A percentile compares a stretch with the other conserved stretches of the same genome.
Evolutionary conservation across 495 filamentous ascomycete genomes (phyloP).

Genomic region (Rusavskia elegans): DNA sequence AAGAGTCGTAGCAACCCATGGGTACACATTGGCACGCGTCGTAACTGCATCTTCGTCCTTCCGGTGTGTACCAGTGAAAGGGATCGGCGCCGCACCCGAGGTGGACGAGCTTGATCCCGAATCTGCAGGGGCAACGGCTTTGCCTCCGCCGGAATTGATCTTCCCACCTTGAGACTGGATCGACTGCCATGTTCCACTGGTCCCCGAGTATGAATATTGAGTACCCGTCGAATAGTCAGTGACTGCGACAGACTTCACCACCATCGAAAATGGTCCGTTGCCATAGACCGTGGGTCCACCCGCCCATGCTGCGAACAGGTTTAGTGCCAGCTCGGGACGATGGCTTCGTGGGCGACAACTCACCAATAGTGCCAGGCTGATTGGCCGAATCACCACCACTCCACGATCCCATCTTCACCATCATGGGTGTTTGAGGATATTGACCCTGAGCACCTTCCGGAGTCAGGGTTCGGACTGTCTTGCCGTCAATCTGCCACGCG

Average conservation of each 20-base stretch:
- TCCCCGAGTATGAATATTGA: conserved; percentile 64
- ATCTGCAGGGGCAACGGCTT: conserved; percentile 21
- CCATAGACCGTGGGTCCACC: conserved; percentile 66
- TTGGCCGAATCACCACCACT: conserved; percentile 63
- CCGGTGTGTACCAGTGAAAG: conserved; percentile 49
- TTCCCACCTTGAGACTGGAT: conserved; percentile 64
- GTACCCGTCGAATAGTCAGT: conserved; percentile 85
- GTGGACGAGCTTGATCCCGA: conserved; percentile 39
- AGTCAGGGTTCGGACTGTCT: conserved; percentile 48
- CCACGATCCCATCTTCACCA: conserved; percentile 71
- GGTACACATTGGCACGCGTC: conserved; percentile 39
- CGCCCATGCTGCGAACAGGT: conserved; percentile 49
- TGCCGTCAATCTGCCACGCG: conserved; percentile 58
- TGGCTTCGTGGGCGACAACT: conserved; percentile 12
- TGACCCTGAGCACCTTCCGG: conserved; percentile 47
- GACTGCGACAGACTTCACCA: conserved; percentile 56
- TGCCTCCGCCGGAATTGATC: conserved; percentile 36
- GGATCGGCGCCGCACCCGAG: conserved; percentile 36
- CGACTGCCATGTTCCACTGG: conserved; percentile 58
- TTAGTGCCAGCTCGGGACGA: neutral
- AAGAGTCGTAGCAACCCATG: conserved; percentile 37
- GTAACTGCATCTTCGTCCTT: conserved; percentile 32
- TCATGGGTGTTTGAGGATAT: conserved; percentile 81
- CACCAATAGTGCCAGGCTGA: conserved; percentile 48
- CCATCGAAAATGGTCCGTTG: conserved; percentile 71